Base-by-base conservation (phyloP, 2,329 filamentous ascomycete species). In the Thelonectria blattea region DNA sequence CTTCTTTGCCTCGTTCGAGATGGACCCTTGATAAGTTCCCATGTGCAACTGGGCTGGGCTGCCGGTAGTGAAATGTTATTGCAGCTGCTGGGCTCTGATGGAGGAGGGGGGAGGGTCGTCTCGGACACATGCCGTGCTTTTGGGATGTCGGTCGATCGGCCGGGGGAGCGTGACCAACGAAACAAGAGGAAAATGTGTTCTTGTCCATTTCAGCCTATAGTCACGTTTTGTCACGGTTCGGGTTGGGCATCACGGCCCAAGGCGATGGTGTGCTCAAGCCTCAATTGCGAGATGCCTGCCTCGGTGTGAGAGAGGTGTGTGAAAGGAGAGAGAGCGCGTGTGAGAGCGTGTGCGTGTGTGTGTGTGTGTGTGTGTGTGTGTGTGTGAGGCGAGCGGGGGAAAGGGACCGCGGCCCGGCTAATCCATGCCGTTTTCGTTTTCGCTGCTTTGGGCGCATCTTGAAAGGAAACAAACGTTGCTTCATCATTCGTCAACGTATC, bases 231-330 rank as follows among this genome's bases (percentile, higher is more conserved):
- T 22, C 10, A 20, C 10, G 42, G 2, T 45, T 22, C 11, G 17
- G 20, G 20, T 43, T 18, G 4, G 15, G 41, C 41, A 43, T 43
- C 41, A 18, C 22, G 5, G 17, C 17, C 7, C 39, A 18, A 18
- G 7, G 17, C 52, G 52, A 60, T 60, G 58, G 53, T 60, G 58
- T 60, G 58, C 58, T 60, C 58, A 60, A 52, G 58, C 58, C 41
- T 51, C 58, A 45, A 52, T 22, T 37, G 43, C 20, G 14, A 41
- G n/a, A 15, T 41, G 18, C 9, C 12, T 46, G 22, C 47, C 52
- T 60, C 58, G 52, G 56, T 55, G 52, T 37, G 52, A 48, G 17
- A 5, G 49, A 9, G 18, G 50, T 37, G 52, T 56, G 27, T 41
- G 57, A 22, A 24, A 10, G 48, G 42, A 32, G 6, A 24, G 22